A percentile compares a stretch with the other conserved stretches of the same genome.
These are phyloP conservation scores for Chromosphaera perkinsii DNA, from an alignment of 208 protist species.

Conservation along the genomic window DNA sequence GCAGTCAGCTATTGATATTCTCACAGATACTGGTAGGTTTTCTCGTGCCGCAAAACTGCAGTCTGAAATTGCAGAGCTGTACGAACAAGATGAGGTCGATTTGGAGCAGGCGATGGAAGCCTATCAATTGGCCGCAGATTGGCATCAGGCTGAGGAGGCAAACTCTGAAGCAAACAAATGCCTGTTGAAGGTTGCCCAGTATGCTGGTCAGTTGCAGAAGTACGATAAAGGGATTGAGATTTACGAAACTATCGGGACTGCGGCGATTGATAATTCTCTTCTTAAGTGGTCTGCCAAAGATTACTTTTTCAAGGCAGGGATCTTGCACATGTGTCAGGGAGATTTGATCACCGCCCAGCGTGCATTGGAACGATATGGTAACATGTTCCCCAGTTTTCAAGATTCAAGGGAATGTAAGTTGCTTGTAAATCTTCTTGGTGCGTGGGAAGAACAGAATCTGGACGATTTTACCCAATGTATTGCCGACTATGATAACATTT, in stretches of 20 bases:
- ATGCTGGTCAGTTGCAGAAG: conserved; percentile 25
- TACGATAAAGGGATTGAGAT: conserved; percentile 31
- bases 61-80: conserved; percentile 28
- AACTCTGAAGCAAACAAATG: conserved; percentile 16
- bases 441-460: conserved; percentile 19
- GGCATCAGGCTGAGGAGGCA: conserved; percentile 26
- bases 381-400: conserved; percentile 14
- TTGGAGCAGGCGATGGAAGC: conserved; percentile 24
- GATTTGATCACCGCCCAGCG: conserved; percentile 18
- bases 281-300: conserved; percentile 38
- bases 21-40: conserved; percentile 35
- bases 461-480: conserved; percentile 13
- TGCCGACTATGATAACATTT: conserved; percentile 34
- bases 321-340: conserved; percentile 27
- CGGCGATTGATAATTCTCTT: conserved; percentile 24
- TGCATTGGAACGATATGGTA: not conserved
- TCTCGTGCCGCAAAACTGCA: conserved; percentile 16
- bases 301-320: conserved; percentile 34
- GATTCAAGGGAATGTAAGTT: conserved; percentile 21
- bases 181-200: conserved; percentile 26
- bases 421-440: conserved; percentile 10
- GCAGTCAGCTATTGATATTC: conserved; percentile 9
- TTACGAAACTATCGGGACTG: conserved; percentile 19
- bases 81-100: conserved; percentile 26
- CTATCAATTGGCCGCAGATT: conserved; percentile 34